Percentiles rank a stretch among this genome's conserved stretches.
phyloP scores from a whole-genome alignment of 257 asterid genomes.

The Cruciata laevipes region DNA sequence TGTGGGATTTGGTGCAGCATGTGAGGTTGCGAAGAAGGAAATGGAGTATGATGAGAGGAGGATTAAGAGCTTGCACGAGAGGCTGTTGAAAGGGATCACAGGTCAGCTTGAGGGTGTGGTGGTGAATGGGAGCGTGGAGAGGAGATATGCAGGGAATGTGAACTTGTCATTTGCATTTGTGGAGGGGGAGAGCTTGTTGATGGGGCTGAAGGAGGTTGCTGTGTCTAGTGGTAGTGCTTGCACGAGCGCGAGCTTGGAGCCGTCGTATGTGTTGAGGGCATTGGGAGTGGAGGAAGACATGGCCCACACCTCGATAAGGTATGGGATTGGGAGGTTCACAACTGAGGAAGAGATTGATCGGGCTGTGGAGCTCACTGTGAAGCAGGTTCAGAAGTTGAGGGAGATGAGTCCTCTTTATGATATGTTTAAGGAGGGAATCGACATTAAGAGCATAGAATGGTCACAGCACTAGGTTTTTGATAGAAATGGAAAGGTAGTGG shows the following conservation, averaged over 20 bases:
- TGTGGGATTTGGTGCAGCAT: constrained; percentile 92
- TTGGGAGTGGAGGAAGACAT: constrained; percentile 97
- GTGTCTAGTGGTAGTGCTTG: constrained; percentile 99
- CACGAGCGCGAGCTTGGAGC: constrained; percentile 97
- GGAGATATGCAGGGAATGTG: constrained; percentile 79
- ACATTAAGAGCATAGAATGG: constrained; percentile 87
- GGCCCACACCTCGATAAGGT: constrained; percentile 97
- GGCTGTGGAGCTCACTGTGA: constrained; percentile 81
- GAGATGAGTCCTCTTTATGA: constrained; percentile 98
- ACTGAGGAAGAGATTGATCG: constrained; percentile 84
- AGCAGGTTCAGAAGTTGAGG: constrained; percentile 89
- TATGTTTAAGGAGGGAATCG: constrained; percentile 92
- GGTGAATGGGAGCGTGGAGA: constrained; percentile 91
- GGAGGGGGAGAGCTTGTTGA: constrained; percentile 96
- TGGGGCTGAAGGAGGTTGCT: constrained; percentile 98
- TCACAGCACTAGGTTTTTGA: constrained; percentile 48
- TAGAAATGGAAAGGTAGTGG: background rate
- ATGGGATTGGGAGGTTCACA: constrained; percentile 94
- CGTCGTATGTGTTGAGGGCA: constrained; percentile 90
- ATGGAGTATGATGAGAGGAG: constrained; percentile 84
- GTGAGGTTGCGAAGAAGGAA: constrained; percentile 86
- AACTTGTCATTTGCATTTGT: constrained; percentile 90
- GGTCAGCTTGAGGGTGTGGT: constrained; percentile 68
- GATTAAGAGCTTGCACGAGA: constrained; percentile 52
- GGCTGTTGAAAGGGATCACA: constrained; percentile 66